Base-by-base conservation (phyloP, 257 asterid species). In the Coffea eugenioides region DNA sequence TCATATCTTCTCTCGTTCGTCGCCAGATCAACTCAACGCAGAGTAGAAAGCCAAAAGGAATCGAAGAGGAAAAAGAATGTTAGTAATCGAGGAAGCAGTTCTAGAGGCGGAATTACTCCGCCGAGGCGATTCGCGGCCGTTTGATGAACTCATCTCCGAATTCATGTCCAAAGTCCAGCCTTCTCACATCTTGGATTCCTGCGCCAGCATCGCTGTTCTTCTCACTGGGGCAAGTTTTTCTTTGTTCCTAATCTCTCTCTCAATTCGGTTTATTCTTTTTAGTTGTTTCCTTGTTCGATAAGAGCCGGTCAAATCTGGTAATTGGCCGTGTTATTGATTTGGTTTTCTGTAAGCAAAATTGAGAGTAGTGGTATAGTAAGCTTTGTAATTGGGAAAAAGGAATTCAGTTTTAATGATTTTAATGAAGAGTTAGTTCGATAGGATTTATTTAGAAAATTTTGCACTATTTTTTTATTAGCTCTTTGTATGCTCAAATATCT, bases 111-210 rank as follows among this genome's bases (percentile, higher is more conserved):
- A 84, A 18, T 86, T 95, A 64, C 91, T 95, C 84, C 81, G 93
- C 85, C 83, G 97, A 31, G 31, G 93, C 73, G 78, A 77, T 27
- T 79, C 87, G 2, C 87, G 89, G 75, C 84, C 90, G 54, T 77
- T 95, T 48, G 92, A 95, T 56, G 94, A 92, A 81, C 91, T 95
- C 84, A 74, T 91, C 36, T 82, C 85, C 4, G 97, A 93, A 48
- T 92, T 93, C 86, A 82, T 48, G 82, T 81, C 92, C 70, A 79
- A 79, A 3, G 87, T 95, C 80, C 87, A 90, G 34, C 86, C 84
- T 77, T 85, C 93, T 56, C 79, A 80, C 48, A 88, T 86, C 67
- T 91, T 92, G 72, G 72, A 80, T 39, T 92, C 88, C 82, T 93
- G 99, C 89, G 83, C 91, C 59, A 89, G 97, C 64, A 90, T 95